Evolutionary conservation across 2,329 filamentous ascomycete species (phyloP).

Genomic region (Macrophomina pseudophaseolina): DNA sequence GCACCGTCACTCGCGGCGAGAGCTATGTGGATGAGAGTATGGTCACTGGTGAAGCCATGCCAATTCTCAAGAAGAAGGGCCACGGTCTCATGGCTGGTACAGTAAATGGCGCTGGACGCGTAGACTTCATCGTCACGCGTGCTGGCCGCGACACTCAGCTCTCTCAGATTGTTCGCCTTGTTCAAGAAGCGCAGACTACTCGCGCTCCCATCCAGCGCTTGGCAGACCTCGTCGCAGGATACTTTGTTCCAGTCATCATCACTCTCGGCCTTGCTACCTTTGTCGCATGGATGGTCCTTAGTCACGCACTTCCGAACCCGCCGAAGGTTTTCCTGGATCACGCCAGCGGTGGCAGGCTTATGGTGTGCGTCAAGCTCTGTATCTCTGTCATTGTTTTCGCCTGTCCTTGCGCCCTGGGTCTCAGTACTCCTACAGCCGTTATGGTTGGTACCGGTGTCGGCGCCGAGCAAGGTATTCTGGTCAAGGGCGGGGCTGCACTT

Average conservation of each 20-base stretch:
- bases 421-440: constrained; percentile 94
- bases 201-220: constrained; percentile 93
- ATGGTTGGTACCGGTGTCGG: constrained; percentile 99
- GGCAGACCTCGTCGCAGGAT: constrained; percentile 87
- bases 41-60: constrained; percentile 97
- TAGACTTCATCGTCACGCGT: constrained; percentile 90
- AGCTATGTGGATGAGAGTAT: constrained; percentile 97
- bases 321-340: constrained; percentile 84
- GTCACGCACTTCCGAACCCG: constrained; percentile 81
- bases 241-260: constrained; percentile 91
- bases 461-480: constrained; percentile 93
- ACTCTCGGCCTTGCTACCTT: constrained; percentile 85
- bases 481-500: constrained; percentile 92
- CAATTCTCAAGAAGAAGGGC: constrained; percentile 85
- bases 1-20: constrained; percentile 82
- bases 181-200: constrained; percentile 94
- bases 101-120: constrained; percentile 88
- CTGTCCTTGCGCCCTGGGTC: constrained; percentile 93
- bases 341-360: constrained; percentile 84
- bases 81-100: constrained; percentile 86
- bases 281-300: constrained; percentile 90
- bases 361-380: constrained; percentile 96
- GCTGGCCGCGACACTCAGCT: constrained; percentile 95
- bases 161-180: constrained; percentile 97
- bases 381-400: constrained; percentile 99